A percentile compares a stretch with the other conserved stretches of the same genome.
These are phyloP conservation scores for Cadophora sp. DNA, from an alignment of 2,329 filamentous ascomycete species.

Conservation along the genomic window DNA sequence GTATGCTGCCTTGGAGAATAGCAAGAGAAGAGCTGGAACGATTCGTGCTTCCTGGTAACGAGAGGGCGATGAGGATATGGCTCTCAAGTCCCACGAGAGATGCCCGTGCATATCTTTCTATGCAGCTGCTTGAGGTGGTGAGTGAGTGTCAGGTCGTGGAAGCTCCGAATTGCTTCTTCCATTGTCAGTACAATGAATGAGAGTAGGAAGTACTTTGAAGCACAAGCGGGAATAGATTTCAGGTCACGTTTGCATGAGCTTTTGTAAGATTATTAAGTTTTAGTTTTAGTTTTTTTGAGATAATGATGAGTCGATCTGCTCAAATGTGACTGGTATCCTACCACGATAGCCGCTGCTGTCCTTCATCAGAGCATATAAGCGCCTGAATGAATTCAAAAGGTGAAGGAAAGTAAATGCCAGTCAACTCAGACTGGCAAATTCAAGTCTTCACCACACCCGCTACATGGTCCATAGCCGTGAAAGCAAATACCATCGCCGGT, in stretches of 20 bases:
- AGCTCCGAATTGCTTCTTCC: conserved; percentile 1
- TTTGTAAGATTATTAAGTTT: too few species aligned
- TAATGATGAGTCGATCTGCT: too few species aligned
- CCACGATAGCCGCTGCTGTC: not conserved
- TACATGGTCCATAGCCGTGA: conserved; percentile 37
- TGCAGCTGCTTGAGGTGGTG: not conserved
- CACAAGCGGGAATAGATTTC: too few species aligned
- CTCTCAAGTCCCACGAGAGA: not conserved
- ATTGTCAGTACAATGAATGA: not conserved
- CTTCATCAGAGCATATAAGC: too few species aligned
- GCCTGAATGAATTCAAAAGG: too few species aligned
- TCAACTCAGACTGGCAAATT: not conserved
- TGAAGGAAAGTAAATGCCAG: too few species aligned
- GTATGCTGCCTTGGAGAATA: not conserved
- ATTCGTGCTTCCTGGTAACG: not conserved
- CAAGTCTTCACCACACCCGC: not conserved
- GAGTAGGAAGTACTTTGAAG: not conserved
- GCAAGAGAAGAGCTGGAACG: not conserved
- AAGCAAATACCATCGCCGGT: conserved; percentile 48
- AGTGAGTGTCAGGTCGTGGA: not conserved
- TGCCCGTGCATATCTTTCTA: not conserved
- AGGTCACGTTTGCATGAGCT: too few species aligned
- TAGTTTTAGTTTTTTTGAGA: too few species aligned
- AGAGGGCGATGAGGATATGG: not conserved
- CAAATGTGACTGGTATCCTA: not conserved